Base-by-base conservation (phyloP, 805 yeast genomes). In the Zygosaccharomyces rouxii region DNA sequence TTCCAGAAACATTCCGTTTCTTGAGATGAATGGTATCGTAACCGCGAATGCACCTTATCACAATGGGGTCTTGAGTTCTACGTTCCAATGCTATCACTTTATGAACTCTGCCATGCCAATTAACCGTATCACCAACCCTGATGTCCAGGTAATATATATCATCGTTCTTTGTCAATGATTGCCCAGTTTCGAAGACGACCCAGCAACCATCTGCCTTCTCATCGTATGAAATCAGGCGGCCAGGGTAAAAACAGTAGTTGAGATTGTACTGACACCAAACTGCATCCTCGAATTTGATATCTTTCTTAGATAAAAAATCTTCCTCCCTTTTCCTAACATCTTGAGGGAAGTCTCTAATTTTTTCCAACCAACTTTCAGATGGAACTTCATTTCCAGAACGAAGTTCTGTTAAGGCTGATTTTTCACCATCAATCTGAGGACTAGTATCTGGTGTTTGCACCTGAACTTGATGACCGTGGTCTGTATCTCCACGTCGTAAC, bases 11-110 rank as follows among this genome's bases (percentile, higher is more conserved):
- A 33, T 49, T 59, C 21, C 62, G 53, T 41, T 59, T 66, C 50
- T 58, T 68, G 5, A 72, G 63, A 52, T 68, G 66, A 2, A 80
- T 76, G 0, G 72, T 67, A 57, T 81, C 81, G 56, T 70, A 83
- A 0, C 89, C 89, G 53, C 89, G 68, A 48, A 80, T 70, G 58
- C 89, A 83, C 42, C 71, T 63, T 5, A 83, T 72, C 0, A 54
- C 53, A 14, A 61, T 55, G 7, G 51, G 52, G 6, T 62, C 57
- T 1, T 55, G 49, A 3, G 45, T 7, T 7, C 39, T 43, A 47
- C 66, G 62, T 31, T 64, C 68, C 30, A 83, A 60, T 0, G 82
- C 86, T 1, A 75, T 70, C 2, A 83, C 78, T 5, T 52, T 46
- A 55, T 71, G 79, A 5, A 60, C 60, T 6, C 62, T 57, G 14